These are phyloP conservation scores for Volvox africanus DNA, from an alignment of 139 green algal genomes.

Conservation along the genomic window DNA sequence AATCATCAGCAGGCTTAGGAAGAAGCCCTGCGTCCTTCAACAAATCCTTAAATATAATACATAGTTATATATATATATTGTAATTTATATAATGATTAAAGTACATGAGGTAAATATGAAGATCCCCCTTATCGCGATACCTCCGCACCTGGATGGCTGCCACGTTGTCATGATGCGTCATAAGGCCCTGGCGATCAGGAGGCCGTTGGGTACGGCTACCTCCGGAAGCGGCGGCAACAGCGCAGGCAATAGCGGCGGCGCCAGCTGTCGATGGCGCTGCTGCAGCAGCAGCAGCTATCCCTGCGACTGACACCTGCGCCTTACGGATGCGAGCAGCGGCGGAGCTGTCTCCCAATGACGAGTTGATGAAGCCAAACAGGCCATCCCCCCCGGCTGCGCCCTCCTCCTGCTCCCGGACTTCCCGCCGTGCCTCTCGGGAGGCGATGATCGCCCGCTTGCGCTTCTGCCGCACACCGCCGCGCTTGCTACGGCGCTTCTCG, in stretches of 20 bases:
- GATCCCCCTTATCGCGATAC: too few species aligned
- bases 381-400: neutral
- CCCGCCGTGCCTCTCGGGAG: neutral
- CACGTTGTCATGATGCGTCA: slow-evolving; percentile 21
- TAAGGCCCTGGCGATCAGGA: slow-evolving; percentile 20
- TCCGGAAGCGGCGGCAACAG: neutral
- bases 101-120: too few species aligned
- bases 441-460: slow-evolving; percentile 9
- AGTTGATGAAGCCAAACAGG: slow-evolving; percentile 43
- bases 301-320: slow-evolving; percentile 9
- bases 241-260: slow-evolving; percentile 28
- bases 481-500: slow-evolving; percentile 15
- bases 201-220: neutral
- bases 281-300: neutral
- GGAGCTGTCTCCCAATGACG: slow-evolving; percentile 18
- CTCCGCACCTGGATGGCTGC: slow-evolving; percentile 13
- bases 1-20: too few species aligned
- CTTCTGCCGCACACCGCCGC: neutral
- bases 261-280: neutral
- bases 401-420: slow-evolving; percentile 5
- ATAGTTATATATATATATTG: too few species aligned
- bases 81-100: too few species aligned
- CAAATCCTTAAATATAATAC: too few species aligned
- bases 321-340: slow-evolving; percentile 26
- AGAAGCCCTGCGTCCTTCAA: too few species aligned